Evolutionary conservation across 1,284 basidiomycete genomes (phyloP).

Genomic region (Coniophora puteana): DNA sequence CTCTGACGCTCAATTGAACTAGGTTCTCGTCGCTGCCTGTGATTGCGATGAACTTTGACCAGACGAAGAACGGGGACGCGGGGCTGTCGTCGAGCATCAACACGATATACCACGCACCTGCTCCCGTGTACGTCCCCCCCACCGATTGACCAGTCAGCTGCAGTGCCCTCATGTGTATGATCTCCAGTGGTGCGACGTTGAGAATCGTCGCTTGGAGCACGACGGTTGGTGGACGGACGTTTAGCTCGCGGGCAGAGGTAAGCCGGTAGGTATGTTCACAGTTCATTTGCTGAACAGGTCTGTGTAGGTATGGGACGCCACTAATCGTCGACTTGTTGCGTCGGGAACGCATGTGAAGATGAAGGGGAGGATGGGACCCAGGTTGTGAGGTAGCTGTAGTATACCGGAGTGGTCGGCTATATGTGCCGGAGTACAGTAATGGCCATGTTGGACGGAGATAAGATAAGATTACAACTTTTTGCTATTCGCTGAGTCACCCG

Average conservation of each 20-base stretch:
- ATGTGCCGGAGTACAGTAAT: too few relatives aligned
- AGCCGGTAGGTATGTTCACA: conserved; percentile 9
- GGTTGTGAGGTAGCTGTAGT: conserved; percentile 25
- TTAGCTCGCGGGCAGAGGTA: conserved; percentile 47
- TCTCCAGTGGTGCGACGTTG: conserved; percentile 42
- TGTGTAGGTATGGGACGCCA: conserved; percentile 50
- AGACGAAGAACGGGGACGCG: conserved; percentile 20
- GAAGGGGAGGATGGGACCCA: conserved; percentile 38
- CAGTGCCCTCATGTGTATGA: neutral
- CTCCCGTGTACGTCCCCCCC: conserved; percentile 35
- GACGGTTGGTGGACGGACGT: conserved; percentile 36
- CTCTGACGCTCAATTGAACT: neutral
- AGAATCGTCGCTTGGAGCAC: conserved; percentile 45
- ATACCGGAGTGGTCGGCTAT: too few relatives aligned
- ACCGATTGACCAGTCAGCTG: neutral
- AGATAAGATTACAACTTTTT: too few relatives aligned
- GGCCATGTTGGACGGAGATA: too few relatives aligned
- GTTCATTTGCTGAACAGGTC: neutral
- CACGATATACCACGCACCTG: conserved; percentile 51
- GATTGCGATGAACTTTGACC: conserved; percentile 23
- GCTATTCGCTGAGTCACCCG: too few relatives aligned
- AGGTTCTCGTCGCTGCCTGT: conserved; percentile 47
- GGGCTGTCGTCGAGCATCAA: conserved; percentile 44
- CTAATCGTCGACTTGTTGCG: conserved; percentile 46
- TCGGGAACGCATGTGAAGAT: conserved; percentile 55